Evolutionary conservation across 1,284 basidiomycete species (phyloP), one percentile per base, ranked within the genome.

Genomic region (Cryptococcus neoformans): DNA sequence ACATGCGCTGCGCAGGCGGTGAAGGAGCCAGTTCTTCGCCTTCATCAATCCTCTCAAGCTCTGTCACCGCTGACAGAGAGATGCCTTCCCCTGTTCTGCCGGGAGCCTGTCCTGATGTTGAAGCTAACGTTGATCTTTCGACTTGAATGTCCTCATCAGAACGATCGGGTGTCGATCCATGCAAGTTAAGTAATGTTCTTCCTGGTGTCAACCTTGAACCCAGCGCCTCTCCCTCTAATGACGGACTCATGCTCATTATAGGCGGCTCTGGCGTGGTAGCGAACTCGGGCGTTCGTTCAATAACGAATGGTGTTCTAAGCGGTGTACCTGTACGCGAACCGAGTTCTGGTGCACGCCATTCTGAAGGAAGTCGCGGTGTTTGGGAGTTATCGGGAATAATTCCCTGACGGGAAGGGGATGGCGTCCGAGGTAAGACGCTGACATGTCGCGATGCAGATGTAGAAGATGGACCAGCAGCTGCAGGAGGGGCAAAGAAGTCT

Each of bases 401-500:
- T 14, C 68, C 68, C 45, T 70, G 70, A 45, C 68, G 64, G 6
- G 63, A 62, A 5, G 70, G 70, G 2, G 64, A 62, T 6, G 70
- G 70, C 9, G 70, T 72, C 42, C 62, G 60, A 0, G 69, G 69
- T 44, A 44, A 21, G 21, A 21, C 21, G 21, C 21, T 21, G 21
- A 21, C 21, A 21, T 21, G 21, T 21, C 21, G 21, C 21, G 21
- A 21, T 21, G 21, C 21, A 21, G 21, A 21, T 21, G 21, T 21
- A 21, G 21, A 21, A 21, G 21, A 21, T 21, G 21, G 21, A 21
- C 21, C 21, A 21, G 21, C 21, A 21, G 21, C 21, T 21, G 21
- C 21, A 40, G 38, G 8, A 36, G 44, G 21, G 21, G 21, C 21
- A 21, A 21, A 21, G 21, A 21, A 21, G 21, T 21, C 11, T 17